Base-by-base conservation (phyloP, 331 rosid species). In the Prunus yedoensis region DNA sequence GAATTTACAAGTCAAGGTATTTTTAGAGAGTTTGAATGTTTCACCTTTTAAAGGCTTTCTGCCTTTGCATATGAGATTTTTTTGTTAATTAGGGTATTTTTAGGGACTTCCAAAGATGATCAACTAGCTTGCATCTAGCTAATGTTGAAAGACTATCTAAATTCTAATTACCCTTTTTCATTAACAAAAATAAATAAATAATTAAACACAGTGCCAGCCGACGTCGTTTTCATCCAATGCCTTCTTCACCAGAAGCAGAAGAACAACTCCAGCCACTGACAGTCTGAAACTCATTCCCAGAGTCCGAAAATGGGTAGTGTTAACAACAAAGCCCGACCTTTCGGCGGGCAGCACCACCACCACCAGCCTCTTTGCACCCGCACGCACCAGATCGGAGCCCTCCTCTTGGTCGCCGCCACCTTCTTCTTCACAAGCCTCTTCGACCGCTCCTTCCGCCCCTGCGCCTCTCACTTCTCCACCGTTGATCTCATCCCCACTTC, bases 301-400 rank as follows among this genome's bases (percentile, higher is more conserved):
- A 1, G 27, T 2, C 69, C 1, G 15, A 38, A 65, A 18, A 81
- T 81, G 87, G 86, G 83, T 41, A 87, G 85, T 75, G 21, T 72
- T 1, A 74, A 50, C 85, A 78, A 73, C 90, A 94, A 90, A 84
- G 63, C 78, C 61, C 85, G 89, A 54, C 60, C 88, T 58, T 79
- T 70, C 62, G 71, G 79, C 14, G 17, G 74, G 65, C 90, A 86
- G 47, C 73, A 52, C 10, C n/a, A 62, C 68, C 21, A 62, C 74
- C 82, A 82, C 0, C 82, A 80, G 52, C 79, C 84, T 3, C 84
- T 66, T 1, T 94, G 99, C 91, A 85, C 93, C 51, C 91, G 97
- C 82, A 84, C 87, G 1, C 97, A 88, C 79, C 97, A 89, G 92
- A 88, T 92, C 85, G 97, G 90, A 18, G 79, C 96, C 68, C 80